These are phyloP conservation scores for Sesbania bispinosa DNA, from an alignment of 306 rosid genomes.

Conservation along the genomic window DNA sequence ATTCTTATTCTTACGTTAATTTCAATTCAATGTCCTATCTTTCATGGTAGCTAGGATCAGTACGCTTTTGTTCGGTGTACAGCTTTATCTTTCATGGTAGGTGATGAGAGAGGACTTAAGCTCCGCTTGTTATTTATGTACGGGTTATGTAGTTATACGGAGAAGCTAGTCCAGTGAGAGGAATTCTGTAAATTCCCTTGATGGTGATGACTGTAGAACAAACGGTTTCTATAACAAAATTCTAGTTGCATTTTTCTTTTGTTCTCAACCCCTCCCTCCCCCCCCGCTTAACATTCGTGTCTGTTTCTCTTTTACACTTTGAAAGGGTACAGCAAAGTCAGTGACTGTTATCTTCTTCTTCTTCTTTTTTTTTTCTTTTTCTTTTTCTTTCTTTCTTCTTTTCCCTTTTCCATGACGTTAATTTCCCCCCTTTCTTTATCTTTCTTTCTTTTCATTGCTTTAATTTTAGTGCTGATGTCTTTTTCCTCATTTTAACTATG, in stretches of 20 bases:
- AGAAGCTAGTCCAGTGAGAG: slow-evolving; percentile 26
- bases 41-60: background rate
- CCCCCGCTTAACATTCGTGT: slow-evolving; percentile 30
- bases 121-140: slow-evolving; percentile 37
- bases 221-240: slow-evolving; percentile 26
- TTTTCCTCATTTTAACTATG: slow-evolving; percentile 19
- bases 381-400: background rate
- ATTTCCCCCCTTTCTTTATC: slow-evolving; percentile 21
- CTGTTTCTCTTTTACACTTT: slow-evolving; percentile 29
- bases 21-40: slow-evolving; percentile 3
- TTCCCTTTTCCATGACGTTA: background rate
- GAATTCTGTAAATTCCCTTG: slow-evolving; percentile 28
- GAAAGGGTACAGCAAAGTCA: slow-evolving; percentile 28
- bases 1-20: slow-evolving; percentile 14
- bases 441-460: slow-evolving; percentile 19
- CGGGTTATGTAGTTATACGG: slow-evolving; percentile 21
- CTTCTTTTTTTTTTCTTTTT: background rate
- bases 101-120: too few relatives aligned
- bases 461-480: slow-evolving; percentile 24
- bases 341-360: slow-evolving; percentile 19
- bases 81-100: slow-evolving; percentile 26
- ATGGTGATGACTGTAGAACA: slow-evolving; percentile 16
- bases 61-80: slow-evolving; percentile 34
- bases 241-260: slow-evolving; percentile 19
- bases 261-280: background rate